phyloP scores from a whole-genome alignment of 495 filamentous ascomycete species.

The Physcia stellaris region DNA sequence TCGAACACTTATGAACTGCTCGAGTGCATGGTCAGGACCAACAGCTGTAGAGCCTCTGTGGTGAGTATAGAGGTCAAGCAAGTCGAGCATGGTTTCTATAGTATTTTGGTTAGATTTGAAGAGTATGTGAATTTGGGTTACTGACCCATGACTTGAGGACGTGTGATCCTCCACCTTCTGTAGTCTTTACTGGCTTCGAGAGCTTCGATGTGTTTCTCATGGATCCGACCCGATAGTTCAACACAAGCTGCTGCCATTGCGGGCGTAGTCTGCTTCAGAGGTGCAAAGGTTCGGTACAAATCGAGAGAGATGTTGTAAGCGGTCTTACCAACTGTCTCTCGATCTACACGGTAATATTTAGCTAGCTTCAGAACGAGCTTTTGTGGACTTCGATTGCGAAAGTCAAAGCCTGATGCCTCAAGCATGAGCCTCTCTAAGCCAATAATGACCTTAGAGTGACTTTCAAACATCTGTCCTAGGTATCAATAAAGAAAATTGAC shows the following conservation, averaged over 20 bases:
- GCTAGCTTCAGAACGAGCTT: slow-evolving; percentile 66
- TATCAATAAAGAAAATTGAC: too few relatives aligned
- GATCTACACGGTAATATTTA: slow-evolving; percentile 33
- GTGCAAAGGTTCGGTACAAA: slow-evolving; percentile 82
- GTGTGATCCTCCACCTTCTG: slow-evolving; percentile 42
- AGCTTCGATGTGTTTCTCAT: slow-evolving; percentile 32
- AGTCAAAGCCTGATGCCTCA: slow-evolving; percentile 88
- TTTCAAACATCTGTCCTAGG: slow-evolving; percentile 57
- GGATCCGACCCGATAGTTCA: slow-evolving; percentile 61
- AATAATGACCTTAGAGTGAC: slow-evolving; percentile 59
- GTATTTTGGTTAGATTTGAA: not conserved
- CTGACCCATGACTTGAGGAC: slow-evolving; percentile 56
- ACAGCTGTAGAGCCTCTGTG: slow-evolving; percentile 58
- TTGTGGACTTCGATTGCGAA: slow-evolving; percentile 79
- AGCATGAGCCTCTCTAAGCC: slow-evolving; percentile 86
- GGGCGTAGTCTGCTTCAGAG: slow-evolving; percentile 70
- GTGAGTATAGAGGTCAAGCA: slow-evolving; percentile 80
- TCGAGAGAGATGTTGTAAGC: slow-evolving; percentile 78
- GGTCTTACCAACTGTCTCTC: slow-evolving; percentile 41
- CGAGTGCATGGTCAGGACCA: slow-evolving; percentile 53
- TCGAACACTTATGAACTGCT: slow-evolving; percentile 68
- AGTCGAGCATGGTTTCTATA: slow-evolving; percentile 67
- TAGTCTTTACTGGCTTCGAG: slow-evolving; percentile 35
- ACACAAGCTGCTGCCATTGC: slow-evolving; percentile 72
- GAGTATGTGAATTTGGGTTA: slow-evolving; percentile 7